phyloP scores from a whole-genome alignment of 441 rosid species.

The Hura crepitans region DNA sequence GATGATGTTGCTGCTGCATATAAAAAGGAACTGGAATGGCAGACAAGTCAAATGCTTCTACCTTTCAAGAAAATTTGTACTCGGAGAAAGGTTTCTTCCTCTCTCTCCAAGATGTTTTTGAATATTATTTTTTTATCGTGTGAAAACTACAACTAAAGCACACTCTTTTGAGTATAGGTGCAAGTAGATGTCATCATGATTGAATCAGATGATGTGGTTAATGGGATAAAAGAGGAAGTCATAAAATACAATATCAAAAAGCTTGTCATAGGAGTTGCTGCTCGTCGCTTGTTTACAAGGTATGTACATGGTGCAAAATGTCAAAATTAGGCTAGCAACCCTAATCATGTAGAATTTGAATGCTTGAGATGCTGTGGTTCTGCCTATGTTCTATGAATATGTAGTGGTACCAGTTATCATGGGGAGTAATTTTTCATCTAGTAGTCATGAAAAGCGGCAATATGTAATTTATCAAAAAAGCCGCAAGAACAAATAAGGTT shows the following conservation, averaged over 20 bases:
- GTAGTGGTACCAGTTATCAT: not conserved
- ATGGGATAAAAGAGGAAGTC: conserved; percentile 74
- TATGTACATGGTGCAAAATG: conserved; percentile 24
- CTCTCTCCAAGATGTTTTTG: too few species aligned
- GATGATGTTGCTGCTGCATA: conserved; percentile 71
- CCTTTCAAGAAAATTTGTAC: conserved; percentile 63
- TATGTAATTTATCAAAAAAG: not conserved
- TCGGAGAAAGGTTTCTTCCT: conserved; percentile 48
- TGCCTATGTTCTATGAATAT: not conserved
- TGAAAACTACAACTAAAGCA: conserved; percentile 7
- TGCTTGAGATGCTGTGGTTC: not conserved
- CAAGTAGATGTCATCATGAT: conserved; percentile 47
- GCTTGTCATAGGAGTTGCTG: conserved; percentile 84
- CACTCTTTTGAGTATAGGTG: conserved; percentile 37
- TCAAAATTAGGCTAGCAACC: not conserved
- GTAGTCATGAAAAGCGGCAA: not conserved
- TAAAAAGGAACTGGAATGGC: conserved; percentile 58
- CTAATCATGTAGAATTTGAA: not conserved
- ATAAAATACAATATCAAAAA: conserved; percentile 40
- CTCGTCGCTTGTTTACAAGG: conserved; percentile 58
- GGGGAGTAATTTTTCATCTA: not conserved
- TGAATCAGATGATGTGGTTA: conserved; percentile 66
- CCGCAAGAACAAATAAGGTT: not conserved
- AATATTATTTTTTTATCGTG: too few species aligned
- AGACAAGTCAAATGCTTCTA: conserved; percentile 49